Conservation (phyloP, 345 rosid genomes). For the Ricinus communis region DNA sequence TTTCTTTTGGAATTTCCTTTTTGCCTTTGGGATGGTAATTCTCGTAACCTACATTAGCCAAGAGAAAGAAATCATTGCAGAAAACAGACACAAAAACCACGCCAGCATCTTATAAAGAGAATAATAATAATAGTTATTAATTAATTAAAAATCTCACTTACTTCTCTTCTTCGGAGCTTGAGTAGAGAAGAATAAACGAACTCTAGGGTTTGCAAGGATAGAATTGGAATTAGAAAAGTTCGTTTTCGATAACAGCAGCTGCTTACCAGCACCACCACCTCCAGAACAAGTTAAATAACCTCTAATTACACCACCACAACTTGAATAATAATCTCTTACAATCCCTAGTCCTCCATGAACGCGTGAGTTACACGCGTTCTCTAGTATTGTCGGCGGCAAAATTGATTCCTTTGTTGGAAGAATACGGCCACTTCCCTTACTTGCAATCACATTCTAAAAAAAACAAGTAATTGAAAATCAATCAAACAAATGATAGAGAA, state of each 20-base stretch:
- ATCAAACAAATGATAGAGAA: not conserved
- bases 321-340: constrained; percentile 24
- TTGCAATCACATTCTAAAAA: constrained; percentile 23
- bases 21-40: constrained; percentile 44
- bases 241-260: constrained; percentile 16
- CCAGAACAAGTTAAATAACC: constrained; percentile 31
- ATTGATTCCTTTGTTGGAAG: constrained; percentile 6
- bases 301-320: constrained; percentile 24
- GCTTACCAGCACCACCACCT: constrained; percentile 39
- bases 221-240: constrained; percentile 29
- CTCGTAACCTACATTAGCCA: constrained; percentile 33
- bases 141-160: constrained; percentile 16
- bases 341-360: constrained; percentile 29
- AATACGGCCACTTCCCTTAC: constrained; percentile 17
- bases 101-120: too few species aligned
- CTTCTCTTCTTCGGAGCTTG: constrained; percentile 40
- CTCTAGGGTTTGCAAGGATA: constrained; percentile 35
- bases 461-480: not conserved
- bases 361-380: constrained; percentile 23
- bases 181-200: constrained; percentile 34
- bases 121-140: too few species aligned
- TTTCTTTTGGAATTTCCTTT: constrained; percentile 39
- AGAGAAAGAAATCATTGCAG: not conserved
- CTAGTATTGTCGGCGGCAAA: not conserved
- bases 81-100: not conserved